These are phyloP conservation scores for Paramecium tetraurelia DNA, from an alignment of 73 alveolate species.

Conservation along the genomic window DNA sequence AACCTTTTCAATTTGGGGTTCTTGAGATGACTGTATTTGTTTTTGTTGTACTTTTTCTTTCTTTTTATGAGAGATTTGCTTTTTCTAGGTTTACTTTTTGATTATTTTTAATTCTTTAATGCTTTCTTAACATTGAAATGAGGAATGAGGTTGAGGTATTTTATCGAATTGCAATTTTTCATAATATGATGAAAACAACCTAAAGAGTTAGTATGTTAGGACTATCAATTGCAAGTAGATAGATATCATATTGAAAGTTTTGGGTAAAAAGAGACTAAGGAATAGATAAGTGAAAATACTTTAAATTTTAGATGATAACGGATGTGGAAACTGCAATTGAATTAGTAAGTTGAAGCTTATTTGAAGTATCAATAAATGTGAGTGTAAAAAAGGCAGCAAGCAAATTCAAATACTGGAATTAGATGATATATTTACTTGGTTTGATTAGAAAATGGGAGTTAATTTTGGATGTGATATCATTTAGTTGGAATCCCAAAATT, in stretches of 20 bases:
- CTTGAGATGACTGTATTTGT: not conserved
- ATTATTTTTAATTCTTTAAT: not conserved
- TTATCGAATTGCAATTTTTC: not conserved
- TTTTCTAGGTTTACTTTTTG: not conserved
- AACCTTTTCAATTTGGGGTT: not conserved
- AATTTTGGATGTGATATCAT: slow-evolving; percentile 4
- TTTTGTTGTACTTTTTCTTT: not conserved
- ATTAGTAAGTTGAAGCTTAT: not conserved
- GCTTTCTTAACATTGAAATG: not conserved
- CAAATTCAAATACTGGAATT: not conserved
- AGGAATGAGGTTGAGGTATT: not conserved
- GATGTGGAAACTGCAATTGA: not conserved
- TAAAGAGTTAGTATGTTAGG: not conserved
- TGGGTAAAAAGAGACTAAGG: not conserved
- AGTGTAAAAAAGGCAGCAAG: not conserved
- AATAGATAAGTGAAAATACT: not conserved
- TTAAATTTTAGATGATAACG: slow-evolving; percentile 26
- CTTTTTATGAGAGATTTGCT: not conserved
- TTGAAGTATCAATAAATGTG: not conserved
- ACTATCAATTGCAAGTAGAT: not conserved
- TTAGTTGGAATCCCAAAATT: slow-evolving; percentile 4
- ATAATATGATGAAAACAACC: not conserved
- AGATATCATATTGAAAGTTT: not conserved
- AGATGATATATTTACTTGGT: not conserved
- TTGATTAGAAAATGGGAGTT: not conserved